Evolutionary conservation across 2,329 filamentous ascomycete genomes (phyloP), one percentile per base, ranked within the genome.

Genomic region (Phaeosphaeria sp.): DNA sequence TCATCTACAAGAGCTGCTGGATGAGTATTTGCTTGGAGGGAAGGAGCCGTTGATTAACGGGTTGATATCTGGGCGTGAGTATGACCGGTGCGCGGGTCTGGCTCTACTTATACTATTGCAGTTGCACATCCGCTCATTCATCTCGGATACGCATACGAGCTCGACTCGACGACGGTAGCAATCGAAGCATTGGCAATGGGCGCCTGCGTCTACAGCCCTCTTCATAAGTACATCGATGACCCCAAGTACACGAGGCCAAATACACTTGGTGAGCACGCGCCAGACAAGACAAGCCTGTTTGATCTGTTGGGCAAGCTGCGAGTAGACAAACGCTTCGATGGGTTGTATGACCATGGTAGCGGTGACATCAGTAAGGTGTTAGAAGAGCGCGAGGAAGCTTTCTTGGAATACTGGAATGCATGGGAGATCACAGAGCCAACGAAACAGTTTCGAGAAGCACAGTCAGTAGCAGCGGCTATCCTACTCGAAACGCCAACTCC

Each of bases 111-210:
- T 46, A 10, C 18, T 1, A 2, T 33, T 17, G 20, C 46, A 94
- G 91, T 97, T 59, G 94, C 90, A 18, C 92, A 97, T 69, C 91
- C 94, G 1, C 82, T 98, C n/a, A 95, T 98, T 57, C 95, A 98
- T 71, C 84, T 99, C 2, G 93, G 88, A n/a, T 97, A 96, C 73
- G 95, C 93, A 10, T 94, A 90, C 72, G 94, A 99, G 80, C 83
- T 98, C 68, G 87, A 91, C 60, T 95, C 86, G 66, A 90, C 89
- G 57, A 94, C 96, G 63, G 75, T 98, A 20, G 93, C 89, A 48
- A 95, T 97, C 78, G 95, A 99, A 80, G 91, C 93, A 0, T 83
- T 99, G 0, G 88, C 87, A 0, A 82, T 97, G 60, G 82, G 88
- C 0, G 78, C 85, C 18, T 85, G 84, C 58, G 86, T 83, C 71